Evolutionary conservation across 768 basidiomycete species (phyloP).

Genomic region (Leccinellum albellum): DNA sequence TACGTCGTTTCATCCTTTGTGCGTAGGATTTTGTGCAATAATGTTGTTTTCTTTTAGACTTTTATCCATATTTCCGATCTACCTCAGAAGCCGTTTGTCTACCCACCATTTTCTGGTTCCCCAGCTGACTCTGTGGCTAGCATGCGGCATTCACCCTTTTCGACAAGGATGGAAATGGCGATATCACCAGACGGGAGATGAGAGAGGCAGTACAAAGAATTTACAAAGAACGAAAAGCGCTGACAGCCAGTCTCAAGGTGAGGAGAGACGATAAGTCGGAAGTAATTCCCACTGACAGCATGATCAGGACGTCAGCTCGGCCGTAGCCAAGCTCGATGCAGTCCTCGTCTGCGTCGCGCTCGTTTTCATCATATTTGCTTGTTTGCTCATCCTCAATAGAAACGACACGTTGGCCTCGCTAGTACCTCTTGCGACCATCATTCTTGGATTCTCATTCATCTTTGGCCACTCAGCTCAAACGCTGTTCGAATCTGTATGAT

Average conservation of each 20-base stretch:
- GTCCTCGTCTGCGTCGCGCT: conserved; percentile 61
- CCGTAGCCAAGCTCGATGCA: conserved; percentile 74
- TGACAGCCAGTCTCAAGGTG: conserved; percentile 69
- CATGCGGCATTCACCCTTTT: conserved; percentile 68
- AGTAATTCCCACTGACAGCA: conserved; percentile 1
- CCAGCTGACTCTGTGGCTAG: conserved; percentile 31
- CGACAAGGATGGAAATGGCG: conserved; percentile 81
- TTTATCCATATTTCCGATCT: conserved; percentile 70
- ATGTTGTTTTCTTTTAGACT: conserved; percentile 47
- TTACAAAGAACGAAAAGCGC: conserved; percentile 70
- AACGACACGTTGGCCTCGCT: conserved; percentile 64
- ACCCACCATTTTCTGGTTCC: not conserved
- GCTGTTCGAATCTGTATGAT: conserved; percentile 68
- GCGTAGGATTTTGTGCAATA: not conserved
- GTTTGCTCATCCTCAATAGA: conserved; percentile 71
- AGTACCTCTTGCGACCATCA: conserved; percentile 74
- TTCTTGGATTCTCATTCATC: conserved; percentile 82
- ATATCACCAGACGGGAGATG: conserved; percentile 76
- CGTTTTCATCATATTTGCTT: conserved; percentile 60
- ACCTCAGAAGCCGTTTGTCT: conserved; percentile 60
- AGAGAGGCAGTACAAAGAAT: conserved; percentile 78
- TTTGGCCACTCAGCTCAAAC: conserved; percentile 80
- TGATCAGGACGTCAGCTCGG: conserved; percentile 63
- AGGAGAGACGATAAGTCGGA: conserved; percentile 3
- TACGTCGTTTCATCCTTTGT: conserved; percentile 22